Conservation (phyloP, 805 yeast genomes). For the Komagataella ulmi region DNA sequence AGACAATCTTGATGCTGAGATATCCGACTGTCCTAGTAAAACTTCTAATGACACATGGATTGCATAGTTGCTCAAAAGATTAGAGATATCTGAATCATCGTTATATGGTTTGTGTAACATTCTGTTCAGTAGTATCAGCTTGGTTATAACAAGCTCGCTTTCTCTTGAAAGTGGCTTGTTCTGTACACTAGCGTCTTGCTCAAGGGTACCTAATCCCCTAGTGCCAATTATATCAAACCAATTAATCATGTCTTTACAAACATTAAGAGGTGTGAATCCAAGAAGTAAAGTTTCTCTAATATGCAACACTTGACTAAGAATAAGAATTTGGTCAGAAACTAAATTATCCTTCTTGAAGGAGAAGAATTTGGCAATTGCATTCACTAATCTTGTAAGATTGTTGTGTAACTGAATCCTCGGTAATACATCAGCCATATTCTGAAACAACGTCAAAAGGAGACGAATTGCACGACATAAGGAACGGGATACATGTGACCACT, state of each 20-base stretch:
- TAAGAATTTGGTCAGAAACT: conserved; percentile 47
- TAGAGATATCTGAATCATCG: conserved; percentile 15
- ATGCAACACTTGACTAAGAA: conserved; percentile 47
- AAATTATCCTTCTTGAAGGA: conserved; percentile 30
- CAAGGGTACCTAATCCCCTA: conserved; percentile 34
- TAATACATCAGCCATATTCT: background rate
- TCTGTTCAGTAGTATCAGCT: conserved; percentile 48
- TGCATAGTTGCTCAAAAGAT: conserved; percentile 28
- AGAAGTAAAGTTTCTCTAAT: conserved; percentile 25
- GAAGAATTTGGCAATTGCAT: conserved; percentile 28
- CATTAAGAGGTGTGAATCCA: conserved; percentile 21
- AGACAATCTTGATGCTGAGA: conserved; percentile 53
- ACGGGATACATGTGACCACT: conserved; percentile 53
- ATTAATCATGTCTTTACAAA: conserved; percentile 23
- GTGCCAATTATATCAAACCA: conserved; percentile 42
- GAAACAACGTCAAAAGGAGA: conserved; percentile 30
- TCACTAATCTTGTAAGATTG: conserved; percentile 17
- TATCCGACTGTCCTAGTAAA: conserved; percentile 33
- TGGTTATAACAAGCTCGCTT: conserved; percentile 40
- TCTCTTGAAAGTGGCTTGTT: conserved; percentile 31
- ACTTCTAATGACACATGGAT: conserved; percentile 49
- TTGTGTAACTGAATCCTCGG: background rate
- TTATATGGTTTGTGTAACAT: conserved; percentile 27
- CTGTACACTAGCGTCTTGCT: conserved; percentile 1
- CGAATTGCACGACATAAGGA: conserved; percentile 49